Conservation (phyloP, 345 rosid genomes). For the Citropsis articulata region DNA sequence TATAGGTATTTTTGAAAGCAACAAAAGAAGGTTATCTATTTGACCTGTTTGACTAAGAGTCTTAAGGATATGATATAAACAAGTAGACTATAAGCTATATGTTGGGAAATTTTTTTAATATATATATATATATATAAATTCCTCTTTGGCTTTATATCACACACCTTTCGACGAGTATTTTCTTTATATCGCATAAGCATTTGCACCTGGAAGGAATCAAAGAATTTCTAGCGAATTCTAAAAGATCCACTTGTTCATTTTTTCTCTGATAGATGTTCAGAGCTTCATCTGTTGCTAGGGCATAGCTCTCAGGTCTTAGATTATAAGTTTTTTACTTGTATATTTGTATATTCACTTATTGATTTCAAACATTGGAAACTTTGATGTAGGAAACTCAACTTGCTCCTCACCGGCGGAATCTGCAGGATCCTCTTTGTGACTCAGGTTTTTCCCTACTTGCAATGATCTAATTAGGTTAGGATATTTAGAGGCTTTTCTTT, state of each 20-base stretch:
- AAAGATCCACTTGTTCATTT: not conserved
- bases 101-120: not conserved
- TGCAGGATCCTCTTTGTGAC: conserved; percentile 99
- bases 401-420: conserved; percentile 77
- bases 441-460: conserved; percentile 54
- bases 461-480: conserved; percentile 6
- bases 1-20: too few relatives aligned
- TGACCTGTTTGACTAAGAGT: not conserved
- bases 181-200: not conserved
- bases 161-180: not conserved
- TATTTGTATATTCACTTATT: not conserved
- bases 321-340: not conserved
- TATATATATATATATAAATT: not conserved
- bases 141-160: not conserved
- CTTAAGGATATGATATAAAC: not conserved
- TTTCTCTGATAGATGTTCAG: not conserved
- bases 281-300: not conserved
- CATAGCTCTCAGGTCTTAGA: not conserved
- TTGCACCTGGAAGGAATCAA: not conserved
- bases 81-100: not conserved
- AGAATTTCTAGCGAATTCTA: not conserved
- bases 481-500: conserved; percentile 11
- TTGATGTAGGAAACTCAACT: conserved; percentile 91
- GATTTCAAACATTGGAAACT: conserved; percentile 10
- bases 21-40: not conserved